Evolutionary conservation across 2,329 filamentous ascomycete genomes (phyloP).

Genomic region (Talaromyces rugulosus): DNA sequence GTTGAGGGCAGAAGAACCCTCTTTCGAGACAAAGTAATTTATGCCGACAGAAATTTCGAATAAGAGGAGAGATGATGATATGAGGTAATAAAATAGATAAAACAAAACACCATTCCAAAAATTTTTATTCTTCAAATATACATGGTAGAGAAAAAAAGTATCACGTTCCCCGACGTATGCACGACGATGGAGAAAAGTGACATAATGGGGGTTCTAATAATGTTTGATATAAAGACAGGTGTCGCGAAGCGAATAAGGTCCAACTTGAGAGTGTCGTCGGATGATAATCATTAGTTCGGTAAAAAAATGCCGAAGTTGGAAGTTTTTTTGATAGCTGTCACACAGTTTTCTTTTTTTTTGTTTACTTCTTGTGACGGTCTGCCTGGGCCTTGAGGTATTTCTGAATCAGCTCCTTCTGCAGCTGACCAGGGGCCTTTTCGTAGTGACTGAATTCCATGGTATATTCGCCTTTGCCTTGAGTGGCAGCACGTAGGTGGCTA

Average conservation of each 20-base stretch:
- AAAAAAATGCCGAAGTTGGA: not conserved
- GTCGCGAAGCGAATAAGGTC: not conserved
- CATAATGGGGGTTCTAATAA: constrained; percentile 7
- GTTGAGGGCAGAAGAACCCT: not conserved
- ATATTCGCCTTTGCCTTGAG: constrained; percentile 98
- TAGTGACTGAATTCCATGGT: constrained; percentile 99
- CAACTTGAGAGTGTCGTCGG: not conserved
- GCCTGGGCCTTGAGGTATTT: constrained; percentile 65
- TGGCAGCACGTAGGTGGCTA: constrained; percentile 82
- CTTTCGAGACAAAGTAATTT: not conserved
- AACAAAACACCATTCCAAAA: not conserved
- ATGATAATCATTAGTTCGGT: not conserved
- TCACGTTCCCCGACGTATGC: not conserved
- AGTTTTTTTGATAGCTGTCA: not conserved
- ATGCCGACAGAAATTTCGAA: not conserved
- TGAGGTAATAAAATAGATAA: constrained; percentile 7
- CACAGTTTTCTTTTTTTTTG: not conserved
- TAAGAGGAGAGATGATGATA: not conserved
- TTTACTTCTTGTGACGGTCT: constrained; percentile 59
- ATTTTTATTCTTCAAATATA: not conserved
- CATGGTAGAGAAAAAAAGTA: not conserved
- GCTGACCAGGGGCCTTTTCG: constrained; percentile 74
- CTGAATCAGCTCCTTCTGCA: constrained; percentile 74
- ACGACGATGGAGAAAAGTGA: constrained; percentile 16
- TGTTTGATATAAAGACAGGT: constrained; percentile 1